Evolutionary conservation across 176 grass and related monocot species (phyloP), one percentile per base, ranked within the genome.

Genomic region (Oryza glaberrima): DNA sequence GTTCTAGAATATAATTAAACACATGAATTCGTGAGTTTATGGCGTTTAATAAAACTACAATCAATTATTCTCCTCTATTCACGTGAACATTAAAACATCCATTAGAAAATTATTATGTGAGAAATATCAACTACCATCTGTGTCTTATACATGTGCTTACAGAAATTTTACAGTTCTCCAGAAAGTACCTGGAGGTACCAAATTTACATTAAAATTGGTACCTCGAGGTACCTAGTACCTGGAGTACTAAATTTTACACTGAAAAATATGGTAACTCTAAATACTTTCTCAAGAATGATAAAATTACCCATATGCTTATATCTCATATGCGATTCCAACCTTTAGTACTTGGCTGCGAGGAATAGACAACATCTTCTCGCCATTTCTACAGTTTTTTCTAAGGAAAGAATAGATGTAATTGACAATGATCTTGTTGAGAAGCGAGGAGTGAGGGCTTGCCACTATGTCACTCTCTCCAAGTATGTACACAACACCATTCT

Each of bases 291-390:
- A 40, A 40, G 5, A 40, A 41, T 41, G 7, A 8, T 41, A 41
- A 41, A 41, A 41, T 41, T 41, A 41, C 40, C 1, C 8, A 19
- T 7, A 41, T 68, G 23, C 5, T 46, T 84, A 87, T 32, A 86
- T 75, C 66, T 90, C 88, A 56, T 86, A 86, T 16, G 79, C 68
- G 73, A 90, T 83, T 73, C 88, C 88, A 36, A 90, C 88, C 35
- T 86, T 90, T n/a, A 90, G 80, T 34, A 90, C 13, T 15, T 86
- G 74, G 2, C 77, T 64, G 4, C 79, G 67, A 8, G 88, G 88
- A 60, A 90, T 75, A 2, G 56, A 74, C 34, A 90, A 30, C 47
- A 58, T 77, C 38, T 86, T 86, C 48, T 86, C 80, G 3, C 84
- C 84, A 19, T 86, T 76, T 54, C 84, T 83, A 0, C 66, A 86